phyloP scores from a whole-genome alignment of 495 filamentous ascomycete genomes.

The Aspergillus carlsbadensis region DNA sequence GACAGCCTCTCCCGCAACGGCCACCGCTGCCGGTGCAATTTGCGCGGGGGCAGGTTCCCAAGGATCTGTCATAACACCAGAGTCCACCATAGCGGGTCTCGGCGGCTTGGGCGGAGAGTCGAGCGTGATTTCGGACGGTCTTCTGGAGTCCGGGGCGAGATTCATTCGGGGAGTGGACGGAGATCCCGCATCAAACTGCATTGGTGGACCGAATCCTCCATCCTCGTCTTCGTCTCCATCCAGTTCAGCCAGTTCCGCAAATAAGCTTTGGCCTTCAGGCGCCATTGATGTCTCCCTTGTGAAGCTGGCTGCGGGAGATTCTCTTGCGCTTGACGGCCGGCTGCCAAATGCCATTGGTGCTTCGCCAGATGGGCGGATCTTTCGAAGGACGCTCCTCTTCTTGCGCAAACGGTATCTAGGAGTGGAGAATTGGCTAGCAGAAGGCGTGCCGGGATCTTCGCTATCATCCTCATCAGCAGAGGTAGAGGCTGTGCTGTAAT shows the following conservation, averaged over 20 bases:
- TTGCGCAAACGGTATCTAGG: slow-evolving; percentile 70
- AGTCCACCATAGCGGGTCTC: slow-evolving; percentile 67
- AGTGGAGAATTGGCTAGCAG: slow-evolving; percentile 59
- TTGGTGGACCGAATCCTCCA: slow-evolving; percentile 39
- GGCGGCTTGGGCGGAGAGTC: slow-evolving; percentile 27
- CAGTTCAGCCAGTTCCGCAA: slow-evolving; percentile 82
- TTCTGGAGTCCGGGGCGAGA: slow-evolving; percentile 36
- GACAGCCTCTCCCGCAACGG: slow-evolving; percentile 3
- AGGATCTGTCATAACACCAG: slow-evolving; percentile 85
- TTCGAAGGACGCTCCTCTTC: slow-evolving; percentile 60
- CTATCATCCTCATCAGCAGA: slow-evolving; percentile 77
- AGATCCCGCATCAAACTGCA: slow-evolving; percentile 38
- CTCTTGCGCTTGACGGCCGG: slow-evolving; percentile 47
- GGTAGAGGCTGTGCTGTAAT: slow-evolving; percentile 86
- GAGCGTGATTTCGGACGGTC: slow-evolving; percentile 35
- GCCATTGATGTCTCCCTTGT: slow-evolving; percentile 42
- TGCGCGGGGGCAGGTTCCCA: slow-evolving; percentile 34
- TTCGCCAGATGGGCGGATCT: slow-evolving; percentile 65
- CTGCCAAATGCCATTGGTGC: slow-evolving; percentile 53
- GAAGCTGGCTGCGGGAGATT: slow-evolving; percentile 50
- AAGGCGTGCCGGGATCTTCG: slow-evolving; percentile 50
- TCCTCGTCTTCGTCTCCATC: slow-evolving; percentile 66
- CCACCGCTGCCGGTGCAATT: not conserved
- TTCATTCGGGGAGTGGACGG: slow-evolving; percentile 52
- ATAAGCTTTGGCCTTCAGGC: slow-evolving; percentile 73